Evolutionary conservation across 352 stramenopile genomes (phyloP).

Genomic region (Ochromonadaceae sp.): DNA sequence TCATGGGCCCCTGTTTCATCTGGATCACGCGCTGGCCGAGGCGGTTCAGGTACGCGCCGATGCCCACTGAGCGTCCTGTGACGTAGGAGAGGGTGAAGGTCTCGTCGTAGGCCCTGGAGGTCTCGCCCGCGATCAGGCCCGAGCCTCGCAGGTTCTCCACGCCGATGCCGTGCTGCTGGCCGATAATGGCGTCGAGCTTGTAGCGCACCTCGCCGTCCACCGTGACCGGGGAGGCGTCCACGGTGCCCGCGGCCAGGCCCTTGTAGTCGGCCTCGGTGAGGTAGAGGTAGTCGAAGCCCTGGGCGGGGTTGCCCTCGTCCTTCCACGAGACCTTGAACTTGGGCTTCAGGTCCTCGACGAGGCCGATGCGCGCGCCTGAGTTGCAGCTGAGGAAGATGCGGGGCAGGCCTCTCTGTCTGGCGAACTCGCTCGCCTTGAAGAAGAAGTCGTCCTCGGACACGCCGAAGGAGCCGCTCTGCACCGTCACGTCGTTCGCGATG

Average conservation of each 20-base stretch:
- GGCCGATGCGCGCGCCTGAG: conserved; percentile 89
- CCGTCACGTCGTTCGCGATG: conserved; percentile 99
- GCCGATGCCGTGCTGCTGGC: conserved; percentile 79
- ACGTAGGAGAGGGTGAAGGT: conserved; percentile 99
- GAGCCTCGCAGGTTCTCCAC: conserved; percentile 97
- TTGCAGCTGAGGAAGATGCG: conserved; percentile 99
- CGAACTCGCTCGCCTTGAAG: conserved; percentile 74
- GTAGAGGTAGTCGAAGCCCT: conserved; percentile 99
- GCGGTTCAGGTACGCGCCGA: conserved; percentile 97
- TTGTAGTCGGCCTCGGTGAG: conserved; percentile 89
- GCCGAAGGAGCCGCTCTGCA: conserved; percentile 96
- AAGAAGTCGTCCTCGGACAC: conserved; percentile 93
- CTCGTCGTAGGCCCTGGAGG: conserved; percentile 91
- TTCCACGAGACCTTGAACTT: conserved; percentile 91
- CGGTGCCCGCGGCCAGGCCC: neutral
- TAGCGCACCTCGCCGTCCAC: conserved; percentile 52
- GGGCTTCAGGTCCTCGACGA: conserved; percentile 96
- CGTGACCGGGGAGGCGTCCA: conserved; percentile 27
- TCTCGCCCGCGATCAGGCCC: conserved; percentile 98
- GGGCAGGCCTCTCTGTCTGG: conserved; percentile 79
- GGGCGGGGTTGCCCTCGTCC: conserved; percentile 75
- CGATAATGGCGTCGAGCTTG: conserved; percentile 65
- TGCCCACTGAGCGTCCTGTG: conserved; percentile 94
- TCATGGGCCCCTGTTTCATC: conserved; percentile 84
- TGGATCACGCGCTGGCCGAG: conserved; percentile 97